These are phyloP conservation scores for Rauvolfia tetraphylla DNA, from an alignment of 257 asterid species.

Conservation along the genomic window DNA sequence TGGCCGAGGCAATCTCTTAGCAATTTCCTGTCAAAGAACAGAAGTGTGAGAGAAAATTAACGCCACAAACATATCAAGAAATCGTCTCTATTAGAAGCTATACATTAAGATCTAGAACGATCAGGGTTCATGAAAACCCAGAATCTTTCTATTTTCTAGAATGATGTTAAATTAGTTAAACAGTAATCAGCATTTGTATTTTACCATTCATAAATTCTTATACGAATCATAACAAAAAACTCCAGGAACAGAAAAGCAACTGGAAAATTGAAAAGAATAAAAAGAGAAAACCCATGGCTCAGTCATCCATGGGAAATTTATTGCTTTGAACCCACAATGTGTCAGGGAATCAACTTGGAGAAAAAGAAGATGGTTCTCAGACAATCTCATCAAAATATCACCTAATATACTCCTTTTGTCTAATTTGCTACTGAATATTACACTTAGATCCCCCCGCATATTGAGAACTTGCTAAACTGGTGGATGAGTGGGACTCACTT, in stretches of 20 bases:
- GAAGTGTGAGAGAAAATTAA: not conserved
- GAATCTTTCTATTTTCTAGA: not conserved
- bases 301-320: not conserved
- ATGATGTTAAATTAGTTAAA: not conserved
- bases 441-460: not conserved
- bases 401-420: not conserved
- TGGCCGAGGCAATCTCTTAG: slow-evolving; percentile 75
- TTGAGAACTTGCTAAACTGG: not conserved
- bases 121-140: not conserved
- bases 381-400: not conserved
- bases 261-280: not conserved
- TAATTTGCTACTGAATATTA: not conserved
- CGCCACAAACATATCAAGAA: not conserved
- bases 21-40: slow-evolving; percentile 60
- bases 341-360: not conserved
- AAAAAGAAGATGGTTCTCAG: not conserved
- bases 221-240: not conserved
- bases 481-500: not conserved
- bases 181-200: not conserved
- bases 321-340: not conserved
- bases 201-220: not conserved
- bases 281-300: not conserved
- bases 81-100: not conserved
- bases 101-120: too few relatives aligned
- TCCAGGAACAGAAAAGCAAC: not conserved